These are phyloP conservation scores for Annona cherimola DNA, from an alignment of 164 flowering plant genomes.

Conservation along the genomic window DNA sequence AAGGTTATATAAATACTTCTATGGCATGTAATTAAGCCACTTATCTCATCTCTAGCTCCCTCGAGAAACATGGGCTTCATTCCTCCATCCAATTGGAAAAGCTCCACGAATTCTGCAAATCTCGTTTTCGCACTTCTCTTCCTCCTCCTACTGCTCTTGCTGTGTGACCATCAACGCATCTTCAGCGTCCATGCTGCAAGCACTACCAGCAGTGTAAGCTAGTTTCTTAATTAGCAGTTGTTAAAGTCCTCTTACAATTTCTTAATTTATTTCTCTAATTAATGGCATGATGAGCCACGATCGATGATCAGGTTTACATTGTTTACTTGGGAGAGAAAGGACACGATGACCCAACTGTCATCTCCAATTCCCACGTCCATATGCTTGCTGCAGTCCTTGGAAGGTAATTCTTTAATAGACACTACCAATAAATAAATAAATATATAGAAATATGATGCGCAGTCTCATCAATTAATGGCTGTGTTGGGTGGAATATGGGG, in stretches of 20 bases:
- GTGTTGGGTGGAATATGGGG: too few relatives aligned
- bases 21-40: too few relatives aligned
- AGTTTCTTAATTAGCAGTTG: too few relatives aligned
- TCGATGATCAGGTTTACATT: constrained; percentile 22
- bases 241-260: background rate
- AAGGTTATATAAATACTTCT: too few relatives aligned
- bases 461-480: too few relatives aligned
- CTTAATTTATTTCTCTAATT: background rate
- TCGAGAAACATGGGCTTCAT: background rate
- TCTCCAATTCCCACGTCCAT: constrained; percentile 29
- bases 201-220: background rate
- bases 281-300: background rate
- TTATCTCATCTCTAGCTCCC: too few relatives aligned
- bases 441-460: too few relatives aligned
- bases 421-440: too few relatives aligned
- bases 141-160: background rate
- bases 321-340: constrained; percentile 39
- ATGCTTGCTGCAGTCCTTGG: constrained; percentile 32
- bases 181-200: background rate
- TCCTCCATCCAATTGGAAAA: background rate
- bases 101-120: background rate
- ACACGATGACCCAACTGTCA: constrained; percentile 26
- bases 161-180: background rate
- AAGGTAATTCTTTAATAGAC: too few relatives aligned
- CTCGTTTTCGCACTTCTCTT: background rate